Evolutionary conservation across 2,329 filamentous ascomycete genomes (phyloP), one percentile per base, ranked within the genome.

Genomic region (Epichloe typhina): DNA sequence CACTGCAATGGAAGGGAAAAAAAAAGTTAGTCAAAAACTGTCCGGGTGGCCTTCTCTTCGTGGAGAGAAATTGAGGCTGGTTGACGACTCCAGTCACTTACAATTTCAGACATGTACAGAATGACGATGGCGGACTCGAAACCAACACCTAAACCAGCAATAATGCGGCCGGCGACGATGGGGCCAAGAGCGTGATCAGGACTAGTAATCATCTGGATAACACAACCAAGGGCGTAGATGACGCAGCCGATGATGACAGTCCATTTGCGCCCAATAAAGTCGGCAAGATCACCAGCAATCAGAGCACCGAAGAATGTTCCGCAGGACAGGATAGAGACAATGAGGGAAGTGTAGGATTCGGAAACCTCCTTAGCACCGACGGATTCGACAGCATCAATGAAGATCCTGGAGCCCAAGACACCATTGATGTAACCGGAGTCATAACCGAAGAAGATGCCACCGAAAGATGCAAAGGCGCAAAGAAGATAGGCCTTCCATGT

Each of bases 101-200:
- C 74, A 63, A 90, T 87, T 70, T 90, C 87, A 46, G 83, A 88
- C 86, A 93, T 91, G 78, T 93, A 90, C 54, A 89, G 74, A 62
- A 89, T 87, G 66, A 89, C 82, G 60, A 88, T 82, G 60, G 86
- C 84, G 8, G 84, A 88, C 58, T 86, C 84, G 64, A 88, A 88
- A 62, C 86, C 86, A 60, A 89, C 84, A 74, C 86, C 86, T 51
- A 88, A 65, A 65, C 86, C 86, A 46, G 85, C 82, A 59, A 91
- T 69, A 52, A 89, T 69, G 75, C 86, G 85, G 64, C 86, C 86
- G 52, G 79, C 76, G 21, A 87, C 82, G 53, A 89, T 80, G 54
- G 80, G 72, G 52, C 73, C 79, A 12, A 85, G 70, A 38, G 74
- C 71, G 49, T 72, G 65, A 50, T 62, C 62, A 19, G 62, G 57